phyloP scores from a whole-genome alignment of 306 rosid species.

The Quercus agrifolia region DNA sequence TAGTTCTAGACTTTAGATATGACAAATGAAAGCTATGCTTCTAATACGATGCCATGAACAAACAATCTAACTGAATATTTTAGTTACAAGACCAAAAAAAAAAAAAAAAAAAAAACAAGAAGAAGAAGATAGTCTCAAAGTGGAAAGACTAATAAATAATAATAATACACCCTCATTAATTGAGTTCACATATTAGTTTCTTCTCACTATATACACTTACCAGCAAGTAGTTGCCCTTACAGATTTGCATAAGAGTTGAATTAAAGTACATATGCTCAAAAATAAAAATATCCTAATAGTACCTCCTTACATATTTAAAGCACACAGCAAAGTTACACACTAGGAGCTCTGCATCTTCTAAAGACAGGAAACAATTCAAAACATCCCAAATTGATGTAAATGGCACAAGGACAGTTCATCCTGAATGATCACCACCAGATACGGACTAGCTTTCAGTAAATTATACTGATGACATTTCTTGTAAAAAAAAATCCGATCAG shows the following conservation, averaged over 20 bases:
- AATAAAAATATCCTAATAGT: neutral
- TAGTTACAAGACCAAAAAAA: neutral
- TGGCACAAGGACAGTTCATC: neutral
- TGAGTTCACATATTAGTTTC: neutral
- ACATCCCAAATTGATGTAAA: neutral
- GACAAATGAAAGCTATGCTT: neutral
- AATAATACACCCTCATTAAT: slow-evolving; percentile 2
- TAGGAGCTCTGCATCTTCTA: neutral
- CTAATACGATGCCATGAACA: neutral
- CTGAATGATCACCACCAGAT: neutral
- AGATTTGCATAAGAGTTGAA: neutral
- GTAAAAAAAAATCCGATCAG: neutral
- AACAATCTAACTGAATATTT: neutral
- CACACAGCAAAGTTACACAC: slow-evolving; percentile 26
- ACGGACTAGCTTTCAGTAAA: neutral
- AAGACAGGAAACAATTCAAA: neutral
- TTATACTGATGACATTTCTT: neutral
- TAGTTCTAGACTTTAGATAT: neutral
- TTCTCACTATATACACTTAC: slow-evolving; percentile 24
- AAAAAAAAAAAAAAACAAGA: rapidly evolving
- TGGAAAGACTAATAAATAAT: neutral
- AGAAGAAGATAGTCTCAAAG: neutral
- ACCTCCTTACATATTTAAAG: neutral
- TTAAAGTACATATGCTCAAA: slow-evolving; percentile 8
- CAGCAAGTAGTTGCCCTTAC: neutral